These are phyloP conservation scores for Rhynchosporium graminicola DNA, from an alignment of 2,329 filamentous ascomycete genomes.

Conservation along the genomic window DNA sequence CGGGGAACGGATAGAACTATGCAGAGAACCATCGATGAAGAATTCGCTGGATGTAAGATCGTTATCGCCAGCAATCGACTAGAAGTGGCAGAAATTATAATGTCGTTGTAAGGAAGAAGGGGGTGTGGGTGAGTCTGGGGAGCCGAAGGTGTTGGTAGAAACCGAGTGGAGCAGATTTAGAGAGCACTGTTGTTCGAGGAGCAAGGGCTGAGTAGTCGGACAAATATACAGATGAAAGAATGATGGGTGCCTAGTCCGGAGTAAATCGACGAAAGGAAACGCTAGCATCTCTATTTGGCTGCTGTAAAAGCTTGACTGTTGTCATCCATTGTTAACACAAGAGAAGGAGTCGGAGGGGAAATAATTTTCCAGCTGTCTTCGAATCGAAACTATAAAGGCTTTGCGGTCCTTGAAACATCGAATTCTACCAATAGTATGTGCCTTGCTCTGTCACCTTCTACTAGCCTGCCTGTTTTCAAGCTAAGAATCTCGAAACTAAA, in stretches of 20 bases:
- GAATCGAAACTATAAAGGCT: too few species aligned
- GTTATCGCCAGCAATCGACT: conserved; percentile 43
- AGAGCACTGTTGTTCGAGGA: conserved; percentile 16
- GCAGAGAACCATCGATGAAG: conserved; percentile 54
- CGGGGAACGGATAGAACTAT: conserved; percentile 56
- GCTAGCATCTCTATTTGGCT: too few species aligned
- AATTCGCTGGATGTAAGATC: conserved; percentile 57
- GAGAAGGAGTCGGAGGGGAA: too few species aligned
- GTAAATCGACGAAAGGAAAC: background rate
- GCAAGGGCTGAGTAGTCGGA: background rate
- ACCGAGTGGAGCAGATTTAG: conserved; percentile 14
- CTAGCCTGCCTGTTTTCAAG: too few species aligned
- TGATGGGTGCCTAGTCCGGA: background rate
- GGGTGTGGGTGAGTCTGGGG: conserved; percentile 28
- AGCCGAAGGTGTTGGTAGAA: conserved; percentile 16
- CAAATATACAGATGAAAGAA: background rate
- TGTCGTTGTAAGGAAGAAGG: conserved; percentile 50
- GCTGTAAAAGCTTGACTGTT: too few species aligned
- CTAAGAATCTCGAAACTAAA: too few species aligned
- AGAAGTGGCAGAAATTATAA: conserved; percentile 51
- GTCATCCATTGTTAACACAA: too few species aligned
- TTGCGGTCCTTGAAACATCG: too few species aligned
- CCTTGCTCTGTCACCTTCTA: too few species aligned
- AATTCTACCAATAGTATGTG: too few species aligned
- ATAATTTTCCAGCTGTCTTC: too few species aligned